Percentiles rank a stretch among this genome's conserved stretches.
Conservation (phyloP, 2,329 filamentous ascomycete species). For the Claviceps arundinis region DNA sequence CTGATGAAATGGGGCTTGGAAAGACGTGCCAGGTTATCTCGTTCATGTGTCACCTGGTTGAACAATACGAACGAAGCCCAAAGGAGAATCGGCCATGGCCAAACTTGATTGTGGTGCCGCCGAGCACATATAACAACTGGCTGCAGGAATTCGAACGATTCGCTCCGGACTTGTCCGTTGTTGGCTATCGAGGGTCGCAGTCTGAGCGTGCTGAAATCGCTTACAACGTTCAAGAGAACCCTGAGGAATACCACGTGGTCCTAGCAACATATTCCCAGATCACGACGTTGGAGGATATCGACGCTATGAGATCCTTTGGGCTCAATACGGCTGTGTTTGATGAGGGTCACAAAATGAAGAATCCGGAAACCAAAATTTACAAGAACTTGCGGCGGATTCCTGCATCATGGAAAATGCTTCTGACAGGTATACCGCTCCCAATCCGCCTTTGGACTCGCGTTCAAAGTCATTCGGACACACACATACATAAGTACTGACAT, state of each 20-base stretch:
- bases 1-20: slow-evolving; percentile 93
- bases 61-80: slow-evolving; percentile 35
- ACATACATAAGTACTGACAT: slow-evolving; percentile 8
- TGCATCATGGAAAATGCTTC: slow-evolving; percentile 70
- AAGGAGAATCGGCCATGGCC: slow-evolving; percentile 40
- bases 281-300: slow-evolving; percentile 34
- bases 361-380: slow-evolving; percentile 71
- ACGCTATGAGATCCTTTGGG: slow-evolving; percentile 33
- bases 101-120: slow-evolving; percentile 78
- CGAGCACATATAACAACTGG: slow-evolving; percentile 94
- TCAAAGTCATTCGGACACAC: background rate
- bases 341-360: slow-evolving; percentile 89
- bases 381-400: slow-evolving; percentile 63
- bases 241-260: slow-evolving; percentile 51
- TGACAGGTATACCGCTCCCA: slow-evolving; percentile 28
- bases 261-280: slow-evolving; percentile 49
- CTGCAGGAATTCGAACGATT: slow-evolving; percentile 80
- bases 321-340: slow-evolving; percentile 63
- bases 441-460: background rate
- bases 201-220: slow-evolving; percentile 55
- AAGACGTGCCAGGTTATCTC: slow-evolving; percentile 97
- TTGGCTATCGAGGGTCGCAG: slow-evolving; percentile 55
- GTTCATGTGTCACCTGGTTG: slow-evolving; percentile 71
- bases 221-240: slow-evolving; percentile 48
- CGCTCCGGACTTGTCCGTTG: slow-evolving; percentile 63